These are phyloP conservation scores for Cinnamomum chago DNA, from an alignment of 164 flowering plant genomes.

Conservation along the genomic window DNA sequence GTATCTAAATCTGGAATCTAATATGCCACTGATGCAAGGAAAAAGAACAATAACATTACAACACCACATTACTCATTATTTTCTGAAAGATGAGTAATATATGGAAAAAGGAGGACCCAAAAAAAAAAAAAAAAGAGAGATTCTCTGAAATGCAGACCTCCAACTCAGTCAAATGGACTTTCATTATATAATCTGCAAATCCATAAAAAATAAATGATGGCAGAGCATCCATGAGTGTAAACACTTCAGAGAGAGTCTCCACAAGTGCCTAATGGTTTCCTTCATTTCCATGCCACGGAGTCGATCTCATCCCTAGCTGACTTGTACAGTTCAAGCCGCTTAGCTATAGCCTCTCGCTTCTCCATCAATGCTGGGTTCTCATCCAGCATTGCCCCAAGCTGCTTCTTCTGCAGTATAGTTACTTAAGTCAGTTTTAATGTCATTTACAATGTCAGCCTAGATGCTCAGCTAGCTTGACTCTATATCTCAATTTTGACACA, in stretches of 20 bases:
- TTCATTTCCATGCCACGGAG: conserved; percentile 83
- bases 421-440: background rate
- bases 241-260: no score
- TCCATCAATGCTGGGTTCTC: conserved; percentile 94
- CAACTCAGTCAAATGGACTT: background rate
- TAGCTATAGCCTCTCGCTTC: conserved; percentile 58
- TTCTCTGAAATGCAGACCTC: background rate
- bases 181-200: no score
- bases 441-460: no score
- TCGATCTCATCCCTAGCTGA: conserved; percentile 91
- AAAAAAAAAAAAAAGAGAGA: no score
- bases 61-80: background rate
- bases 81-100: background rate
- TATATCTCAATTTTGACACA: no score
- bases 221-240: background rate
- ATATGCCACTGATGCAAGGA: background rate
- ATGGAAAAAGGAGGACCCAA: background rate
- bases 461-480: no score
- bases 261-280: background rate
- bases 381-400: conserved; percentile 81
- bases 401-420: conserved; percentile 53
- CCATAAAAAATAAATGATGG: background rate
- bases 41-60: no score
- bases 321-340: conserved; percentile 83
- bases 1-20: background rate